phyloP scores from a whole-genome alignment of 2,329 filamentous ascomycete genomes.

The Colletotrichum siamense region DNA sequence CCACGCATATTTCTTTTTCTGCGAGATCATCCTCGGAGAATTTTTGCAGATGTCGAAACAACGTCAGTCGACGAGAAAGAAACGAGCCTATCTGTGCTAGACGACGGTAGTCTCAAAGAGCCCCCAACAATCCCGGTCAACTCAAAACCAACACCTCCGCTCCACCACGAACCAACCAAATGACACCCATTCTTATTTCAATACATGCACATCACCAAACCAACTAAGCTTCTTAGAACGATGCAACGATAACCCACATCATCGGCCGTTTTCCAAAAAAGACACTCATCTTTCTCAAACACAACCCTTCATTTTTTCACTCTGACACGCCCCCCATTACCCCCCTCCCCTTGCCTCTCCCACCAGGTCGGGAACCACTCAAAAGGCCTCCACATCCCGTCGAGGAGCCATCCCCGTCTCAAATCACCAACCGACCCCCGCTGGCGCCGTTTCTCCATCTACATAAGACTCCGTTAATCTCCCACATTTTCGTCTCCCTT shows the following conservation, averaged over 20 bases:
- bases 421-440: not conserved
- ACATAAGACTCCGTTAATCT: conserved; percentile 12
- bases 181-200: not conserved
- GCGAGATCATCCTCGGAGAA: not conserved
- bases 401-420: conserved; percentile 5
- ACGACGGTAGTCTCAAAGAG: not conserved
- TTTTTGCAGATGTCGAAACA: not conserved
- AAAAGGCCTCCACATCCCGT: conserved; percentile 7
- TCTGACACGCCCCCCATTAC: not conserved
- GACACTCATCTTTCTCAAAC: conserved; percentile 2
- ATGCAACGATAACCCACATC: not conserved
- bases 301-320: not conserved
- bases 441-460: not conserved
- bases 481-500: not conserved
- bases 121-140: not conserved
- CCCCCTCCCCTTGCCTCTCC: not conserved
- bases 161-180: not conserved
- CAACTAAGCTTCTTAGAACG: not conserved
- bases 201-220: not conserved
- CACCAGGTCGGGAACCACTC: not conserved
- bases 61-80: not conserved
- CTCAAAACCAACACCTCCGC: not conserved
- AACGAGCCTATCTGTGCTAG: not conserved
- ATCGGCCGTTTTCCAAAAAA: not conserved
- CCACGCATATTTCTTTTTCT: not conserved